These are phyloP conservation scores for Meira nashicola DNA, from an alignment of 1,284 basidiomycete genomes.

Conservation along the genomic window DNA sequence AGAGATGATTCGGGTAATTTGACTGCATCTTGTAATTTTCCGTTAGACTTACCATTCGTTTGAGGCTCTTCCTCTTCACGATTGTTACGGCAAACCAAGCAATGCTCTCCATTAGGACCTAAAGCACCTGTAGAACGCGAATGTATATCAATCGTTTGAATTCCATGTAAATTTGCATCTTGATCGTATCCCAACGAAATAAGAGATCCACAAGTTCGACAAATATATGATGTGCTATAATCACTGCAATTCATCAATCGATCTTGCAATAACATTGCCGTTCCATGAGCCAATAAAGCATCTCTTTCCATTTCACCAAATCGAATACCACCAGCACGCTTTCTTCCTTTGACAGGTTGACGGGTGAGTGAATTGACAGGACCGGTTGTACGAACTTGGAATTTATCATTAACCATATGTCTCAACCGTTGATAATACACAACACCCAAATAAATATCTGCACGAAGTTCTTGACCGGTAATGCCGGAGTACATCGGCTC, in stretches of 20 bases:
- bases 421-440: slow-evolving; percentile 98
- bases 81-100: slow-evolving; percentile 41
- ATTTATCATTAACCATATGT: slow-evolving; percentile 99
- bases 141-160: slow-evolving; percentile 22
- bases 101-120: slow-evolving; percentile 49
- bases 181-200: slow-evolving; percentile 68
- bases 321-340: slow-evolving; percentile 96
- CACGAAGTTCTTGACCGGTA: slow-evolving; percentile 94
- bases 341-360: slow-evolving; percentile 97
- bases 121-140: slow-evolving; percentile 5
- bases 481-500: slow-evolving; percentile 99
- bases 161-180: slow-evolving; percentile 13
- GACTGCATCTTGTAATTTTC: slow-evolving; percentile 16
- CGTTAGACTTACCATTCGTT: slow-evolving; percentile 13
- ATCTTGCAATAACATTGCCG: slow-evolving; percentile 95
- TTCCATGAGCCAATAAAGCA: slow-evolving; percentile 95
- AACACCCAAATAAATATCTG: slow-evolving; percentile 96
- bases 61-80: slow-evolving; percentile 27
- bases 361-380: slow-evolving; percentile 91
- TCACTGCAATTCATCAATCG: slow-evolving; percentile 99
- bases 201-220: slow-evolving; percentile 87
- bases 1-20: slow-evolving; percentile 28
- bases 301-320: slow-evolving; percentile 99
- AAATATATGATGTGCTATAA: slow-evolving; percentile 97
- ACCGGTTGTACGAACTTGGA: slow-evolving; percentile 96